Base-by-base conservation (phyloP, 352 stramenopile genomes). In the Hyaloperonospora arabidopsidis region DNA sequence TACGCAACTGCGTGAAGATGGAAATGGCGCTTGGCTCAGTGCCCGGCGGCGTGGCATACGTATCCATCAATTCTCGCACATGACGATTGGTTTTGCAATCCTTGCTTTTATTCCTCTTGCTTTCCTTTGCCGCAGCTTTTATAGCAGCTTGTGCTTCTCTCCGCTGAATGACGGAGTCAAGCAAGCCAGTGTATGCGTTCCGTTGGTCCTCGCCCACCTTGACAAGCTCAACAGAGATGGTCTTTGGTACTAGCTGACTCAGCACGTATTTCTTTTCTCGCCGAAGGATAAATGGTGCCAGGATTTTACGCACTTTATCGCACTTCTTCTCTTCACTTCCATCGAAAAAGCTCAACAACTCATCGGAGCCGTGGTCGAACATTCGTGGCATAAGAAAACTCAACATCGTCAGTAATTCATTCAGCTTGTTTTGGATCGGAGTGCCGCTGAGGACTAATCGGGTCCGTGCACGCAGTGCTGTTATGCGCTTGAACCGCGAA, bases 281-380 rank as follows among this genome's bases (percentile, higher is more conserved):
- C 8, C 96, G 74, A 36, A 99, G 72, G 8, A 98, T 95, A 67
- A 99, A 99, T 0, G 96, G 96, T n/a, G 90, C 87, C 63, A 99
- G 86, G 51, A 98, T 86, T 49, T 95, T 87, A 18, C 84, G 84
- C 14, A 96, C 74, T 77, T 96, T 89, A 1, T 76, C 68, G 39
- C 76, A 87, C 54, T 90, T 90, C 52, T 76, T 87, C 25, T 88
- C 68, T 57, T 89, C 78, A 15, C 65, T 87, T 10, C 80, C 83
- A 35, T 89, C 80, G 39, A 93, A 93, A 52, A 93, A 93, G 15
- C 67, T 78, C 40, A 91, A 54, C 2, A 93, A 59, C 39, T 89
- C 80, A 45, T 93, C 79, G 0, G 80, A 90, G 7, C 82, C 82
- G 54, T 89, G 74, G 43, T 89, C 72, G 45, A 96, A 95, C 66